Base-by-base conservation (phyloP, 345 rosid species). In the Anastatica hierochuntica region DNA sequence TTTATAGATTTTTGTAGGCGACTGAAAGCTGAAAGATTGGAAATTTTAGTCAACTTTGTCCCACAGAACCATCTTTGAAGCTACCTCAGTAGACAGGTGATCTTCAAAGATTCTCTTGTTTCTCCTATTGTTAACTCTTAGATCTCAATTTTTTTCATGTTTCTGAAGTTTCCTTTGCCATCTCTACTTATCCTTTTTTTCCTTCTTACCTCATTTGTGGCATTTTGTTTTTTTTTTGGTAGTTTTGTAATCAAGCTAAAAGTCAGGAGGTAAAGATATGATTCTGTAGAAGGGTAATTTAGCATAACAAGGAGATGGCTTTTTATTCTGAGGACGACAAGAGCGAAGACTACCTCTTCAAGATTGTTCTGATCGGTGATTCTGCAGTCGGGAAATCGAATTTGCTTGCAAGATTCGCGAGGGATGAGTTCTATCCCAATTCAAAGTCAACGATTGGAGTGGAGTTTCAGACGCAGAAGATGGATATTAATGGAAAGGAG, bases 341-440 rank as follows among this genome's bases (percentile, higher is more conserved):
- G 72, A 76, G 80, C 0, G 96, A 82, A 77, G 96, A 87, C 74
- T 90, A 90, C 80, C 89, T 90, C 64, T 90, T 90, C 70, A 90
- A 90, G 73, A 81, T 90, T 64, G 96, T 87, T 53, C 62, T 90
- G 8, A 74, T 87, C 14, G 98, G 98, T 44, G 98, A 90, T 70
- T 87, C 98, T 8, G 98, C 98, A 56, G 98, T 90, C 35, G 98
- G 98, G 59, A 90, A 90, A 73, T 90, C 96, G 17, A 90, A 90
- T 78, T 72, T 90, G 74, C 92, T 90, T 1, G 95, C 96, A n/a
- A 80, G 98, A 70, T 90, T 87, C 72, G 98, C 98, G 7, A 77
- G 98, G 65, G 77, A 87, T 70, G 98, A 87, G 67, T 90, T 90
- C 61, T 80, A 87, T 58, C 95, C 96, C 8, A 90, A 73, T 64